Conservation (phyloP, 2,329 filamentous ascomycete genomes). For the Aspergillus cejpii region DNA sequence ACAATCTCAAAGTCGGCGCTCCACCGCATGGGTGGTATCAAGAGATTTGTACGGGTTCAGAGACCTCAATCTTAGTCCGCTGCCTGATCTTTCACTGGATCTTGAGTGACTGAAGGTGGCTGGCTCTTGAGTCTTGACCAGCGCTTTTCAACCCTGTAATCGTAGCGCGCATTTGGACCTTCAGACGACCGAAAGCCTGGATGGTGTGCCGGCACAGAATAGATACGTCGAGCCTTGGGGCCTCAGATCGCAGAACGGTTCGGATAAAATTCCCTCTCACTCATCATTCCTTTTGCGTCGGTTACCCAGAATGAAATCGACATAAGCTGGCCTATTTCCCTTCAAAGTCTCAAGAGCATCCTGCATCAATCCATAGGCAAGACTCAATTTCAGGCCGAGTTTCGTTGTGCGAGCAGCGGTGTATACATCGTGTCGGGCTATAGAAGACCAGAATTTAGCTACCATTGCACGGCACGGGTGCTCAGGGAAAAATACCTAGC, state of each 20-base stretch:
- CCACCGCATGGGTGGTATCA: too few relatives aligned
- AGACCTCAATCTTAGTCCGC: too few relatives aligned
- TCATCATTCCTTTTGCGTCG: slow-evolving; percentile 23
- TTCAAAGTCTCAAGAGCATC: slow-evolving; percentile 63
- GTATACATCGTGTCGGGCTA: slow-evolving; percentile 72
- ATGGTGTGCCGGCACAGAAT: too few relatives aligned
- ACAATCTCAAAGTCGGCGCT: too few relatives aligned
- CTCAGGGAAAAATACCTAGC: slow-evolving; percentile 53
- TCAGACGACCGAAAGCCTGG: too few relatives aligned
- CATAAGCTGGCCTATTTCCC: slow-evolving; percentile 67
- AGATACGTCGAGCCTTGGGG: background rate
- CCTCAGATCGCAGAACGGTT: background rate
- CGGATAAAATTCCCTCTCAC: slow-evolving; percentile 15
- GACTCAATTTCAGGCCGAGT: slow-evolving; percentile 68
- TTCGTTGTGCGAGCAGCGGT: slow-evolving; percentile 72
- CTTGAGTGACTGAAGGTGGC: too few relatives aligned
- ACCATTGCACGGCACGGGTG: background rate
- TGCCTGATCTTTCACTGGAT: too few relatives aligned
- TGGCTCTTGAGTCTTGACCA: too few relatives aligned
- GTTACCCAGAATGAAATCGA: slow-evolving; percentile 57
- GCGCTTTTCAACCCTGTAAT: too few relatives aligned
- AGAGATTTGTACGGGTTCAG: too few relatives aligned
- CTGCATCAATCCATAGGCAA: slow-evolving; percentile 74
- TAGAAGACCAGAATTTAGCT: slow-evolving; percentile 11
- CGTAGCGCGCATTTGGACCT: too few relatives aligned